Evolutionary conservation across 148 eudicot species (phyloP), one percentile per base, ranked within the genome.

Genomic region (Camellia japonica): DNA sequence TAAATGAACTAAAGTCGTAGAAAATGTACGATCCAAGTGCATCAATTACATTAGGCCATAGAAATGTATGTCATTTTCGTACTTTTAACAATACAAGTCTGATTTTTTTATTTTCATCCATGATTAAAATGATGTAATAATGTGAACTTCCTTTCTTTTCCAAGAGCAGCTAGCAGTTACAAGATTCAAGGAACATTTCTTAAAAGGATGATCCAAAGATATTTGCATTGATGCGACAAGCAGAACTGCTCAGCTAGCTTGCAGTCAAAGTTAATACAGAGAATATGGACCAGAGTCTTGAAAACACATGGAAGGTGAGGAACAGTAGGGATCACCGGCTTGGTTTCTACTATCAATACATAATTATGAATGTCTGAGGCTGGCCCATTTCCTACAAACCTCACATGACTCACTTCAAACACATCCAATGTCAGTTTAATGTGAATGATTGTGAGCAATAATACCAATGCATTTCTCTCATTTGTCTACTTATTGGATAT

Each of bases 251-350:
- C 52, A 91, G 92, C 88, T 92, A 97, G 52, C 93, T 96, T 78
- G 97, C 99, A 41, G 82, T 85, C 65, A 93, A 92, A 90, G 97
- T 94, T 58, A 93, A 90, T 78, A 80, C 81, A 76, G 98, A 94
- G 79, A 90, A 87, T 69, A 86, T 91, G 15, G 94, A 88, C 20
- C 91, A 92, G 79, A 96, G 95, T 81, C 90, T 92, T 75, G 97
- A 96, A 87, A 87, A 80, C 94, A 97, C 99, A 78, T 93, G 98
- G 92, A 90, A 91, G 90, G 99, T 96, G 84, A 87, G 87, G 49
- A 82, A 7, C 44, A 83, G 18, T n/a, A 68, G 49, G 16, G 74
- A 14, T 60, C 6, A 3, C 14, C 1, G 52, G 52, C 52, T 49
- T 49, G 52, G 52, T 49, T 18, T 70, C 52, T 59, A 18, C 4